Percentiles rank a stretch among this genome's conserved stretches.
These are phyloP conservation scores for Globisporangium carolinianum DNA, from an alignment of 352 stramenopile genomes.

Conservation along the genomic window DNA sequence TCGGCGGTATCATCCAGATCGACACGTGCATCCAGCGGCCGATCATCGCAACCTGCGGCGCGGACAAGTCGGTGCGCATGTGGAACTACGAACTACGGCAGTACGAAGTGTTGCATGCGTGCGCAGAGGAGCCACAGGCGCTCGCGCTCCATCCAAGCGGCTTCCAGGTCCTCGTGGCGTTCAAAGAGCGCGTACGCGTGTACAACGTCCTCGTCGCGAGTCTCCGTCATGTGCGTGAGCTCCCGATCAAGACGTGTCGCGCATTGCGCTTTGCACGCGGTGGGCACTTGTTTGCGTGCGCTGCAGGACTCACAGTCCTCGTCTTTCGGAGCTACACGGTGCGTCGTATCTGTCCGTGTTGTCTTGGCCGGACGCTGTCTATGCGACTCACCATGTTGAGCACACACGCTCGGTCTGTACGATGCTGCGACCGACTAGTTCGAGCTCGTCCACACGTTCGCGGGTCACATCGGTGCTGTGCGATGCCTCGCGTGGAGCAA, in stretches of 20 bases:
- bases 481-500: slow-evolving; percentile 52
- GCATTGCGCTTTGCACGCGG: slow-evolving; percentile 58
- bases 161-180: slow-evolving; percentile 64
- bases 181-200: slow-evolving; percentile 72
- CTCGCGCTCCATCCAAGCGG: slow-evolving; percentile 62
- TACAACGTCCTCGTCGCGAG: slow-evolving; percentile 71
- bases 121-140: slow-evolving; percentile 53
- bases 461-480: slow-evolving; percentile 76
- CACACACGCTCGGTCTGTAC: no score
- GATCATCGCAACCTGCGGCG: slow-evolving; percentile 72
- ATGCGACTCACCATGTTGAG: no score
- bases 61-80: slow-evolving; percentile 79
- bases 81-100: slow-evolving; percentile 80
- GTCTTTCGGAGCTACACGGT: slow-evolving; percentile 66
- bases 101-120: slow-evolving; percentile 63
- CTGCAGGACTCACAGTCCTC: slow-evolving; percentile 52
- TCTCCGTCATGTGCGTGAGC: slow-evolving; percentile 52
- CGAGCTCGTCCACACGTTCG: slow-evolving; percentile 61
- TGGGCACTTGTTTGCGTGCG: slow-evolving; percentile 70
- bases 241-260: slow-evolving; percentile 58
- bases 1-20: slow-evolving; percentile 57
- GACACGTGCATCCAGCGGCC: slow-evolving; percentile 81
- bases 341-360: background rate
- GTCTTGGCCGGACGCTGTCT: background rate
- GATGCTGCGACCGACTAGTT: slow-evolving; percentile 17